Conservation (phyloP, 495 filamentous ascomycete genomes). For the Neurospora sp. region DNA sequence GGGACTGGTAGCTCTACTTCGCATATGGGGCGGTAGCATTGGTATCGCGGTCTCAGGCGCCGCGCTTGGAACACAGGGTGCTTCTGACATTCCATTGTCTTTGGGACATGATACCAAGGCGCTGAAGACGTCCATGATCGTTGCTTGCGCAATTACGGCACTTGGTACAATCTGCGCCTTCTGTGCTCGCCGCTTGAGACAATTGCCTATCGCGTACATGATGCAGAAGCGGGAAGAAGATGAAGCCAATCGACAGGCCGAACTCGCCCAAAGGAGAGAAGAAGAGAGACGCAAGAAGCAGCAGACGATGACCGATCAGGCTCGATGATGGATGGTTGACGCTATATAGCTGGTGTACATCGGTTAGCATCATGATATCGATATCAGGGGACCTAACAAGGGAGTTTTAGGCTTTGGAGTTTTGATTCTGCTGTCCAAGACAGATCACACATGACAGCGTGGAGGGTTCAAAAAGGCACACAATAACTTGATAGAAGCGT, state of each 20-base stretch:
- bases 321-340: not conserved
- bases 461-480: not conserved
- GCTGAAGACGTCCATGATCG: constrained; percentile 30
- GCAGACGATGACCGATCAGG: not conserved
- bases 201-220: constrained; percentile 13
- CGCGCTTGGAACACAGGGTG: constrained; percentile 19
- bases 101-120: constrained; percentile 26
- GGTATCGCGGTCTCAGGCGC: constrained; percentile 42
- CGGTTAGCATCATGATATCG: not conserved
- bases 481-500: not conserved
- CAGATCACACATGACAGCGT: not conserved
- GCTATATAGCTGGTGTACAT: not conserved
- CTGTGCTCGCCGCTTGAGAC: constrained; percentile 20
- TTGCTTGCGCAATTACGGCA: constrained; percentile 24
- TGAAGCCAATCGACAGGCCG: constrained; percentile 3
- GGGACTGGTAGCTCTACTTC: constrained; percentile 40
- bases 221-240: constrained; percentile 12
- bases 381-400: not conserved
- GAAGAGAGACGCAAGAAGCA: not conserved
- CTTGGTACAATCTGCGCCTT: constrained; percentile 20
- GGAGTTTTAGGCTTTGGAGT: not conserved
- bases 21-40: constrained; percentile 42
- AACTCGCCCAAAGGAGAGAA: not conserved
- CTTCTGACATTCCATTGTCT: not conserved
- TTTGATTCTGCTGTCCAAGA: not conserved